A percentile compares a stretch with the other conserved stretches of the same genome.
Conservation (phyloP, 2,329 filamentous ascomycete genomes). For the Botrytis elliptica region DNA sequence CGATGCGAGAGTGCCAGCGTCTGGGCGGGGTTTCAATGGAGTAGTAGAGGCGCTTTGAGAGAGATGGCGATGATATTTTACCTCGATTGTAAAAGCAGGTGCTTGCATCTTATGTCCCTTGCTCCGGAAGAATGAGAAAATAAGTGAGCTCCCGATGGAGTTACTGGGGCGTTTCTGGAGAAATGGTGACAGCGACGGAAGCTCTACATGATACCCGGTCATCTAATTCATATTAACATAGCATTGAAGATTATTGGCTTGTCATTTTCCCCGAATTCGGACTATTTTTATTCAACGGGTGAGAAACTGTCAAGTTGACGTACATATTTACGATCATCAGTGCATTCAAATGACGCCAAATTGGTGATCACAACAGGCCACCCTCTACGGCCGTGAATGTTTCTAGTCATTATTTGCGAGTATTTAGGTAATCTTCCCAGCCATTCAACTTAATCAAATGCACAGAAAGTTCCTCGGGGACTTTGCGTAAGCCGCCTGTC, state of each 20-base stretch:
- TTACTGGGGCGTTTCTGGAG: not conserved
- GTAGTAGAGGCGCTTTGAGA: not conserved
- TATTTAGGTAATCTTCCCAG: constrained; percentile 5
- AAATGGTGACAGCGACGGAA: not conserved
- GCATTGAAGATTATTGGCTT: not conserved
- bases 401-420: not conserved
- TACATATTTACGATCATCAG: constrained; percentile 1
- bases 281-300: constrained; percentile 9
- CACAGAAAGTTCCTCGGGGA: constrained; percentile 11
- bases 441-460: constrained; percentile 4
- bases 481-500: constrained; percentile 6
- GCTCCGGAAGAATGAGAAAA: not conserved
- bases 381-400: not conserved
- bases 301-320: constrained; percentile 2
- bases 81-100: not conserved
- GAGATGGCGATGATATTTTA: not conserved
- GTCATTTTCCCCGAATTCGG: not conserved
- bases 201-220: constrained; percentile 16
- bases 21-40: not conserved
- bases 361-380: not conserved
- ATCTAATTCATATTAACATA: not conserved
- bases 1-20: not conserved
- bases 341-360: not conserved
- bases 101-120: not conserved
- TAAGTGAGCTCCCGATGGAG: not conserved